phyloP scores from a whole-genome alignment of 2,329 filamentous ascomycete genomes.

The Trematosphaeria pertusa region DNA sequence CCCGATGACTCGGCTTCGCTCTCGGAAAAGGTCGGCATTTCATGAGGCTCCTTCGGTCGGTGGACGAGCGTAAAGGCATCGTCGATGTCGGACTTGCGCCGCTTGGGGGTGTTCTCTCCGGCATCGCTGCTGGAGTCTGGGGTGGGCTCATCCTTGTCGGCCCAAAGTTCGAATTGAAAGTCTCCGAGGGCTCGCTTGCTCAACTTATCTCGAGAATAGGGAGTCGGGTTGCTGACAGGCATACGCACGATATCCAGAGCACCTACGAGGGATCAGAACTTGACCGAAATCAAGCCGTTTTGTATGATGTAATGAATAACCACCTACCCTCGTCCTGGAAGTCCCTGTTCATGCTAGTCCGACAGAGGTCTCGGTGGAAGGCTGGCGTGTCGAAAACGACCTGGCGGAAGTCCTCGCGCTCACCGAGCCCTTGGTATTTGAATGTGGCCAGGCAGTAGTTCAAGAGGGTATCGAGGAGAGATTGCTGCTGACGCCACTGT shows the following conservation, averaged over 20 bases:
- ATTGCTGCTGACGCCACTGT: constrained; percentile 29
- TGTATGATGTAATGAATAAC: too few relatives aligned
- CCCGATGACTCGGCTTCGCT: constrained; percentile 17
- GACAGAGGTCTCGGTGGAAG: constrained; percentile 52
- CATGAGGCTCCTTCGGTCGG: constrained; percentile 12
- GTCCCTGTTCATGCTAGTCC: constrained; percentile 44
- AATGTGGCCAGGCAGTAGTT: constrained; percentile 54
- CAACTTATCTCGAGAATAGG: constrained; percentile 14
- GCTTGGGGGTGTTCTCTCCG: background rate
- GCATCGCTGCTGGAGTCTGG: background rate
- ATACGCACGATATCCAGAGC: constrained; percentile 19
- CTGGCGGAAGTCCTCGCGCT: constrained; percentile 45
- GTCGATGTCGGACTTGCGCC: constrained; percentile 4
- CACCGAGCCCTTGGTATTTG: constrained; percentile 44
- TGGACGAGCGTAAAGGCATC: constrained; percentile 16
- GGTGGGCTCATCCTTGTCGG: constrained; percentile 8
- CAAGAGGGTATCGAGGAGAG: constrained; percentile 48
- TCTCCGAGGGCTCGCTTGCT: constrained; percentile 21
- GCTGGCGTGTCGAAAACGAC: constrained; percentile 44
- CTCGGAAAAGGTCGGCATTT: constrained; percentile 1
- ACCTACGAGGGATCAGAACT: constrained; percentile 9
- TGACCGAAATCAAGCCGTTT: background rate
- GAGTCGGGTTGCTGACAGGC: constrained; percentile 11
- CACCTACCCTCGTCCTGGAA: constrained; percentile 52
- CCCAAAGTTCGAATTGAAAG: constrained; percentile 20